Evolutionary conservation across 192 early-diverging fungal species (phyloP).

Genomic region (Coemansia sp.): DNA sequence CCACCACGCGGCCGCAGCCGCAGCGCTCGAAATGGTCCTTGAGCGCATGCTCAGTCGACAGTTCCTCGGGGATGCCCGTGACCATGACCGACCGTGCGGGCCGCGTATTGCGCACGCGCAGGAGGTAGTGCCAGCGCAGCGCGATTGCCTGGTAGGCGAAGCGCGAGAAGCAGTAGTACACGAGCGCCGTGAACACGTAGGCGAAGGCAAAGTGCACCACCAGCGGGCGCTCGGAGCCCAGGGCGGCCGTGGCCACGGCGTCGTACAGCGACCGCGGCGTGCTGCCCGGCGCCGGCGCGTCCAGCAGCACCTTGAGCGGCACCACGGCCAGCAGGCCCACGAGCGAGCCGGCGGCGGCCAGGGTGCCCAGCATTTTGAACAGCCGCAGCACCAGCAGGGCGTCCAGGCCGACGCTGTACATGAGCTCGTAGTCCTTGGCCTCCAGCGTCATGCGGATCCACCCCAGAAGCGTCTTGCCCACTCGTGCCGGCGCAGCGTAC

Average conservation of each 20-base stretch:
- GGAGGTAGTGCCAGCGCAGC: slow-evolving; percentile 52
- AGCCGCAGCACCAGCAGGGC: slow-evolving; percentile 50
- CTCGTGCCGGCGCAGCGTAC: slow-evolving; percentile 41
- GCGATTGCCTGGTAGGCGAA: slow-evolving; percentile 51
- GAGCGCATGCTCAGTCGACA: slow-evolving; percentile 54
- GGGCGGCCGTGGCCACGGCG: slow-evolving; percentile 21
- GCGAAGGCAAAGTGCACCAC: slow-evolving; percentile 51
- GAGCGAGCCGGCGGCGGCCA: slow-evolving; percentile 24
- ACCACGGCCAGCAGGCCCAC: slow-evolving; percentile 36
- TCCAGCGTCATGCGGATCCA: slow-evolving; percentile 46
- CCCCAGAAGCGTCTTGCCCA: slow-evolving; percentile 45
- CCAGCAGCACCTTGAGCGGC: slow-evolving; percentile 40
- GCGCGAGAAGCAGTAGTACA: slow-evolving; percentile 48
- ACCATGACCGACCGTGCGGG: slow-evolving; percentile 67
- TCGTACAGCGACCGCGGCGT: slow-evolving; percentile 19
- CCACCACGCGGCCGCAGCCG: slow-evolving; percentile 59
- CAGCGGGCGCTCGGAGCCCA: slow-evolving; percentile 37
- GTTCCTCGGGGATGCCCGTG: slow-evolving; percentile 58
- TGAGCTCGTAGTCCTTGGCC: slow-evolving; percentile 45
- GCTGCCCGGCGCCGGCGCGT: slow-evolving; percentile 8
- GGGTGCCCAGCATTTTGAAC: slow-evolving; percentile 41
- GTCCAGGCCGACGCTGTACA: slow-evolving; percentile 51
- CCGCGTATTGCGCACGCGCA: slow-evolving; percentile 44
- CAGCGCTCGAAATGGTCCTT: slow-evolving; percentile 61
- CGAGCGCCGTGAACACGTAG: slow-evolving; percentile 52